phyloP scores from a whole-genome alignment of 768 basidiomycete genomes.

The Mycena rebaudengoi region DNA sequence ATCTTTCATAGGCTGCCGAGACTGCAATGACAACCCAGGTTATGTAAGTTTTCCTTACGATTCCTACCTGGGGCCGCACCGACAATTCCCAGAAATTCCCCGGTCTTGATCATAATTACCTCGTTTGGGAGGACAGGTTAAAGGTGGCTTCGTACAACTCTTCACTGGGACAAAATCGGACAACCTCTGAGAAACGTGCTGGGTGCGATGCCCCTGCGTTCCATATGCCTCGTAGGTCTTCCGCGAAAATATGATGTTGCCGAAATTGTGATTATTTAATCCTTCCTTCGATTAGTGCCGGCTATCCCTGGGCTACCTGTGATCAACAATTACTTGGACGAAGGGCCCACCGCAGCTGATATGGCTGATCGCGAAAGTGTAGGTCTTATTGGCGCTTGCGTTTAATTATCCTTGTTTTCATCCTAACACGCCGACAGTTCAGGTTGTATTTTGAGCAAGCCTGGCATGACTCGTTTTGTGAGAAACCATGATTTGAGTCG shows the following conservation, averaged over 20 bases:
- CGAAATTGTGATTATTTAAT: too few relatives aligned
- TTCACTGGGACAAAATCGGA: too few relatives aligned
- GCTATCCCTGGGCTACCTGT: background rate
- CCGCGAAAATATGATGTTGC: too few relatives aligned
- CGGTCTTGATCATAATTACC: background rate
- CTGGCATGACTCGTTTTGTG: background rate
- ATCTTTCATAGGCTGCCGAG: background rate
- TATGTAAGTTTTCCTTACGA: background rate
- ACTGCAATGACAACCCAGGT: background rate
- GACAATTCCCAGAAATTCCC: background rate
- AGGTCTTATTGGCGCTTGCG: background rate
- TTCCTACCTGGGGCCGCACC: too few relatives aligned
- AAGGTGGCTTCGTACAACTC: too few relatives aligned
- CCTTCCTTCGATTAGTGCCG: background rate
- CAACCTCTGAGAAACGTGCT: background rate
- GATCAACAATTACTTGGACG: background rate
- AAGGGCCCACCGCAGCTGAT: background rate
- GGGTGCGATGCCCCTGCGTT: background rate
- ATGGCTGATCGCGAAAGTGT: background rate
- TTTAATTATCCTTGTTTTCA: too few relatives aligned
- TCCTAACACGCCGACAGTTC: too few relatives aligned
- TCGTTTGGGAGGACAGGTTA: background rate
- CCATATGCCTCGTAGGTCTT: background rate
- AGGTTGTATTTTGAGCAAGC: background rate
- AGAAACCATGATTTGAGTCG: background rate